phyloP scores from a whole-genome alignment of 495 filamentous ascomycete species.

The Aspergillus indologenus region DNA sequence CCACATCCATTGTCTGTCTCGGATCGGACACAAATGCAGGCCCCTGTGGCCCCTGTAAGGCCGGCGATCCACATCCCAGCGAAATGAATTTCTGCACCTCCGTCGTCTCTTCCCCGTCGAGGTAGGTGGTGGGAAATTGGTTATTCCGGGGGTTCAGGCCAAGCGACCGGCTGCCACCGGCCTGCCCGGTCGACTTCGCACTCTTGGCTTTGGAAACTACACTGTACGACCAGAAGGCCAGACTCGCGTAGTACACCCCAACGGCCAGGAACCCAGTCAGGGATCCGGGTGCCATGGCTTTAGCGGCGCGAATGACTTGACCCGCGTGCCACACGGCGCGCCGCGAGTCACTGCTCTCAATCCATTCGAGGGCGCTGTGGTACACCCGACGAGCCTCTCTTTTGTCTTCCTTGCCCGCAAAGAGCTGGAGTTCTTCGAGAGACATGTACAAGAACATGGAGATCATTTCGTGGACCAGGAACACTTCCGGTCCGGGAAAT shows the following conservation, averaged over 20 bases:
- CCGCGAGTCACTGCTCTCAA: slow-evolving; percentile 45
- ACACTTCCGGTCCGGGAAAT: slow-evolving; percentile 27
- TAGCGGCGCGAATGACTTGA: slow-evolving; percentile 55
- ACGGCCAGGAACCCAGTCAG: slow-evolving; percentile 59
- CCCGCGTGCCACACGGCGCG: slow-evolving; percentile 62
- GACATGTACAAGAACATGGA: slow-evolving; percentile 60
- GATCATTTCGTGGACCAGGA: slow-evolving; percentile 52
- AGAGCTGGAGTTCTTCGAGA: slow-evolving; percentile 62
- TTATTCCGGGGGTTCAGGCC: slow-evolving; percentile 5
- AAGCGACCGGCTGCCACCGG: slow-evolving; percentile 5
- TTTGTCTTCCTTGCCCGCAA: slow-evolving; percentile 60
- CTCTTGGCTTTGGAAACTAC: slow-evolving; percentile 39
- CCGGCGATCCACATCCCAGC: slow-evolving; percentile 42
- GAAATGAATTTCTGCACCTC: slow-evolving; percentile 47
- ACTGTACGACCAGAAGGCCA: slow-evolving; percentile 61
- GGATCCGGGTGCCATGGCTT: slow-evolving; percentile 40
- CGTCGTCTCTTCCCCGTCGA: slow-evolving; percentile 46
- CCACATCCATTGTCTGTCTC: slow-evolving; percentile 25
- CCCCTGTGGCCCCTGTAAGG: slow-evolving; percentile 31
- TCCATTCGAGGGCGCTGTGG: slow-evolving; percentile 53
- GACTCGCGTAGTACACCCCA: slow-evolving; percentile 56
- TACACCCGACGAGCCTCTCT: slow-evolving; percentile 56
- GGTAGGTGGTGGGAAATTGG: slow-evolving; percentile 32
- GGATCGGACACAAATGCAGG: slow-evolving; percentile 26
- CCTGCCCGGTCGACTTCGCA: slow-evolving; percentile 19